Percentiles rank a stretch among this genome's conserved stretches.
Conservation (phyloP, 176 grass and related monocot genomes). For the Echinochloa phyllopogon region DNA sequence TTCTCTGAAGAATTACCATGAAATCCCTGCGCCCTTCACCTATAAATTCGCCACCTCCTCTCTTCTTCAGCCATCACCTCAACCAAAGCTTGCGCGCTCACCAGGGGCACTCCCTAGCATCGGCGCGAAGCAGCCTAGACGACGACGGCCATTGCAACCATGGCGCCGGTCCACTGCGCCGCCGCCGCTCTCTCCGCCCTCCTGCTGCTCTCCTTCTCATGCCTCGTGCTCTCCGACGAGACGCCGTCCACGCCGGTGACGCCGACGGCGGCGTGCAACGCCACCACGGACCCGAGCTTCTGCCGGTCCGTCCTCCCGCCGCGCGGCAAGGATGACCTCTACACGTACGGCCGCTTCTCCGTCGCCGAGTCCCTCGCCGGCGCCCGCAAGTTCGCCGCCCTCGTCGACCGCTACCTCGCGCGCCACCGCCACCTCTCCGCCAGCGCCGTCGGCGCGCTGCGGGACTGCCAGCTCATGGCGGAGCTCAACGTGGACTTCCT, state of each 20-base stretch:
- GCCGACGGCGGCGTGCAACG: constrained; percentile 59
- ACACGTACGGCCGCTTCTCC: constrained; percentile 75
- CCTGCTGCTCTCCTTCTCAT: constrained; percentile 39
- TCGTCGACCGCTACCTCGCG: constrained; percentile 60
- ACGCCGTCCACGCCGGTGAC: constrained; percentile 49
- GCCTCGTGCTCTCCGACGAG: constrained; percentile 16
- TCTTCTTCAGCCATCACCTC: not conserved
- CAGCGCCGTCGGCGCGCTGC: constrained; percentile 55
- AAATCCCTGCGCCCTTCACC: not conserved
- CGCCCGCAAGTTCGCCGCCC: constrained; percentile 53
- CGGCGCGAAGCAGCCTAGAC: not conserved
- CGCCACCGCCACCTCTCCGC: constrained; percentile 50
- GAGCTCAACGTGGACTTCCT: constrained; percentile 87
- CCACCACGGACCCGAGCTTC: constrained; percentile 65
- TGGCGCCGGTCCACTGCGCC: constrained; percentile 10
- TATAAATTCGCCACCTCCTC: constrained; percentile 42
- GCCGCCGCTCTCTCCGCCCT: not conserved
- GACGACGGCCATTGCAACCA: not conserved
- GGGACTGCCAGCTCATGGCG: constrained; percentile 77
- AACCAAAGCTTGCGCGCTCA: not conserved
- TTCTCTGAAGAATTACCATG: constrained; percentile 21
- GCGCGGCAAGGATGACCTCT: constrained; percentile 55
- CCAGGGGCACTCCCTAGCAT: not conserved
- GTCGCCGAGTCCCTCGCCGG: constrained; percentile 71
- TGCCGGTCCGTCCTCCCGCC: constrained; percentile 67